Percentiles rank a stretch among this genome's conserved stretches.
phyloP scores from a whole-genome alignment of 345 rosid species.

The Eucalyptus globulus region DNA sequence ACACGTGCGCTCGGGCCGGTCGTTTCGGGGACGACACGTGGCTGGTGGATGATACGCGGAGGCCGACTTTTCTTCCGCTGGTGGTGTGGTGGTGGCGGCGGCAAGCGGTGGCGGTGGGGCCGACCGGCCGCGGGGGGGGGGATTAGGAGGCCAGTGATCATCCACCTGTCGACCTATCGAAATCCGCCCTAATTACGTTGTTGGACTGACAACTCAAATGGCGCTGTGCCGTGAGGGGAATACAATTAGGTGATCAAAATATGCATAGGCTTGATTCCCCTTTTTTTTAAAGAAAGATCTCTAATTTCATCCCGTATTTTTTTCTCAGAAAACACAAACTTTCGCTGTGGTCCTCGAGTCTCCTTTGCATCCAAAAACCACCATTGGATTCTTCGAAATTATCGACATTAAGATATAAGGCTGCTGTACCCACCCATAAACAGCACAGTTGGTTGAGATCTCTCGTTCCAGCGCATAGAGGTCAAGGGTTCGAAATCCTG shows the following conservation, averaged over 20 bases:
- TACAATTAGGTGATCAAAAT: background rate
- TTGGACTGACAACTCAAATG: background rate
- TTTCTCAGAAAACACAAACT: background rate
- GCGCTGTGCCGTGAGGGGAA: background rate
- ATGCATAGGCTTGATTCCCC: background rate
- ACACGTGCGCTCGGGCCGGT: background rate
- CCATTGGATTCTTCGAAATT: background rate
- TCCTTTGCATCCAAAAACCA: background rate
- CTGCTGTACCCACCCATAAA: fast-evolving
- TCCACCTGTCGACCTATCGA: background rate
- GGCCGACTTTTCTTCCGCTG: background rate
- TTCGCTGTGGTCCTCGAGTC: background rate
- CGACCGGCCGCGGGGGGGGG: background rate
- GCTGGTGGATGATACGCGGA: background rate
- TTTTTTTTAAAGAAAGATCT: background rate
- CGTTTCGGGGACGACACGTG: background rate
- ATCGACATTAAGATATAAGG: background rate
- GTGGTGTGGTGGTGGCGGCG: background rate
- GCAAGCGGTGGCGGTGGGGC: background rate
- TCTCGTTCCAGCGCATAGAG: too few relatives aligned
- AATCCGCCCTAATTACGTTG: background rate
- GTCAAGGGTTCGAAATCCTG: too few relatives aligned
- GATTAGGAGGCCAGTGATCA: background rate
- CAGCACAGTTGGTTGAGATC: too few relatives aligned
- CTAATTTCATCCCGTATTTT: background rate